Conservation (phyloP, 2,329 filamentous ascomycete species). For the Clonostachys sp. region DNA sequence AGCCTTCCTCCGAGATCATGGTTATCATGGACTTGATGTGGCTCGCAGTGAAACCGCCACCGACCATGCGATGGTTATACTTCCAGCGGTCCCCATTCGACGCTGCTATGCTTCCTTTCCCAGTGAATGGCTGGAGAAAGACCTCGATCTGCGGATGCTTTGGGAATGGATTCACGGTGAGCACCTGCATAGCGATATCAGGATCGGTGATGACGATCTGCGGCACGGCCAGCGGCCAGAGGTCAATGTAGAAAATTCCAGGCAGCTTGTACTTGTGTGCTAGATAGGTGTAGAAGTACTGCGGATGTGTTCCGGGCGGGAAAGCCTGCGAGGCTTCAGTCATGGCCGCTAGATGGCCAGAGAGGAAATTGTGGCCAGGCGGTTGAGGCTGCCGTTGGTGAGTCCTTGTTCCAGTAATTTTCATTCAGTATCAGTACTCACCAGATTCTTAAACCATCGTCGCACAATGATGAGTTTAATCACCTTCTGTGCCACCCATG, state of each 20-base stretch:
- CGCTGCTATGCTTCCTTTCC: conserved; percentile 11
- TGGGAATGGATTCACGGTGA: conserved; percentile 10
- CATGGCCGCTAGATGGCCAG: conserved; percentile 11
- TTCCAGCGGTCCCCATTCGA: conserved; percentile 19
- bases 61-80: conserved; percentile 16
- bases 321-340: conserved; percentile 7
- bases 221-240: conserved; percentile 17
- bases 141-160: conserved; percentile 9
- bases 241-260: conserved; percentile 20
- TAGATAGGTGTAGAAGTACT: conserved; percentile 13
- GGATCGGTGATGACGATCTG: conserved; percentile 17
- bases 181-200: conserved; percentile 13
- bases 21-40: conserved; percentile 13
- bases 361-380: conserved; percentile 11
- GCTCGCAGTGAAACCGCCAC: conserved; percentile 13
- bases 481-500: background rate
- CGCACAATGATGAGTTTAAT: background rate
- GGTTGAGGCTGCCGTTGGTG: background rate
- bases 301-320: conserved; percentile 14
- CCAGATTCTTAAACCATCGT: background rate
- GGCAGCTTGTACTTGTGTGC: conserved; percentile 13
- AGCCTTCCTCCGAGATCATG: conserved; percentile 13
- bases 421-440: background rate
- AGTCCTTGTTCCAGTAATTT: background rate
- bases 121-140: conserved; percentile 11